Evolutionary conservation across 345 rosid genomes (phyloP), one percentile per base, ranked within the genome.

Genomic region (Hibiscus mutabilis): DNA sequence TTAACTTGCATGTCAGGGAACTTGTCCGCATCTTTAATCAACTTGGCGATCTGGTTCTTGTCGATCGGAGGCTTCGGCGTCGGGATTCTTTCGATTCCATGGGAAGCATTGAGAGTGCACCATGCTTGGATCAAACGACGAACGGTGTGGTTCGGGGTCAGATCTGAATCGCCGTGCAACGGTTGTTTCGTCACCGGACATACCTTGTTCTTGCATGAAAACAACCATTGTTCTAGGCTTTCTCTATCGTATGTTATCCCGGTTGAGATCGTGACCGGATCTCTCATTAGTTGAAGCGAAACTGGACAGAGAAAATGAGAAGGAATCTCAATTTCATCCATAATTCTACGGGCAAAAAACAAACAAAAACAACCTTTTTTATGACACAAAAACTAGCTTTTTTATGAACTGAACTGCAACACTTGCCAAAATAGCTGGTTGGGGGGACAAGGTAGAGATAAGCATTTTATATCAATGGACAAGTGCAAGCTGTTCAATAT

Each of bases 91-190:
- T 72, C 69, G 61, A 72, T 61, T 9, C 75, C 75, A 14, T 9
- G 61, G 69, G 89, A 87, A 33, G 90, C 82, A 22, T 90, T 81
- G 75, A 87, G 78, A 14, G 86, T 85, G 88, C 94, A 92, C 98
- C 98, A 92, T 4, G 87, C 75, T 75, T 92, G 96, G 80, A 92
- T 92, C 53, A 92, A 78, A 0, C 97, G 92, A 35, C 91, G 91
- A 53, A 92, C 92, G n/a, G 84, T 90, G 86, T 87, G 94, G 75
- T 92, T 92, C 0, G 98, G 98, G n/a, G 86, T 90, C 16, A 86
- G 84, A 40, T 88, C 85, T 33, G 74, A 31, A 22, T 76, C 84
- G 14, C 46, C 46, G 15, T n/a, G 68, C 10, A 89, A 67, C 14
- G n/a, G 46, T 49, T 83, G 88, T 29, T 88, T 84, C 5, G 92